A percentile compares a stretch with the other conserved stretches of the same genome.
phyloP scores from a whole-genome alignment of 1,284 basidiomycete genomes.

The Sanghuangporus sanghuang region DNA sequence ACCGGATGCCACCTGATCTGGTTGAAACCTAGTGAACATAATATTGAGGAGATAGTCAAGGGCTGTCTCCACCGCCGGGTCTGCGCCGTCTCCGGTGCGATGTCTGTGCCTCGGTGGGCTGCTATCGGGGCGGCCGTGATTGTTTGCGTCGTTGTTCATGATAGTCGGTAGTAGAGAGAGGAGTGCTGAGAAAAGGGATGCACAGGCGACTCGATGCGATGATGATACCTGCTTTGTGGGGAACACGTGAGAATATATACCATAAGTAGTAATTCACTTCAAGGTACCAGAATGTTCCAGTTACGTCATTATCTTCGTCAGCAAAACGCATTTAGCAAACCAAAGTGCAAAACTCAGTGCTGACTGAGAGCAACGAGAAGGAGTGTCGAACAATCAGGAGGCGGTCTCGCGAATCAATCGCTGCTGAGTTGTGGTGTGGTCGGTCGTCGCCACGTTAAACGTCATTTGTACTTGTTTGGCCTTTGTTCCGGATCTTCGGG shows the following conservation, averaged over 20 bases:
- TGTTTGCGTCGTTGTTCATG: slow-evolving; percentile 9
- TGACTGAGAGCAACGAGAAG: not conserved
- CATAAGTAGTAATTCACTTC: not conserved
- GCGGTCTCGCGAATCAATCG: not conserved
- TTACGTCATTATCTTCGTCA: not conserved
- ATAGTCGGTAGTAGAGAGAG: slow-evolving; percentile 2
- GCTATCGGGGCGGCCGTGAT: not conserved
- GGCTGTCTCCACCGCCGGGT: slow-evolving; percentile 10
- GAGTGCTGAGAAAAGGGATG: not conserved
- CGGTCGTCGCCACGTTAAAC: no score
- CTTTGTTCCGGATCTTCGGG: no score
- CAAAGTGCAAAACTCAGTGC: not conserved
- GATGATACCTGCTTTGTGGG: not conserved
- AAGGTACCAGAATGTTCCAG: slow-evolving; percentile 7
- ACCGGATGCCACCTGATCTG: not conserved
- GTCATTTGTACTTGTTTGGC: no score
- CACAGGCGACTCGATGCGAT: no score
- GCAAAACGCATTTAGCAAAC: not conserved
- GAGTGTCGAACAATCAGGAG: not conserved
- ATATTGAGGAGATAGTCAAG: slow-evolving; percentile 7
- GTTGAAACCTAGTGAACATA: not conserved
- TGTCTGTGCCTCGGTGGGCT: not conserved
- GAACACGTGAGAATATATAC: not conserved
- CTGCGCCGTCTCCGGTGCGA: not conserved
- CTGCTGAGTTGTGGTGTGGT: no score